A percentile compares a stretch with the other conserved stretches of the same genome.
Evolutionary conservation across 2,329 filamentous ascomycete species (phyloP).

Genomic region (Epichloe brachyelytri): DNA sequence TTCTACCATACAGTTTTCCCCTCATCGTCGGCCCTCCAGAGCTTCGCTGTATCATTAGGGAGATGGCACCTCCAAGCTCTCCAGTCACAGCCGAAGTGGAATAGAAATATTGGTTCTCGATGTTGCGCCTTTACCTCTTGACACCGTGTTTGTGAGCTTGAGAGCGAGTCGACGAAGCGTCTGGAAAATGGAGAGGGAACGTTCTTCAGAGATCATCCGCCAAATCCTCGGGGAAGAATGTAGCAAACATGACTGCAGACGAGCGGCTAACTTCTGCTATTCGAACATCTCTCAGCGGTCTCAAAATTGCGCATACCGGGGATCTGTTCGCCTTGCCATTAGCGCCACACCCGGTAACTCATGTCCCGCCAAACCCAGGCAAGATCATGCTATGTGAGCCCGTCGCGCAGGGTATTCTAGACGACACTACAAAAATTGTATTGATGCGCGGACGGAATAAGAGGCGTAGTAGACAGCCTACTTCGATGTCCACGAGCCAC

Average conservation of each 20-base stretch:
- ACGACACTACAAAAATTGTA: constrained; percentile 70
- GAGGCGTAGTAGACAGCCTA: constrained; percentile 36
- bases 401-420: constrained; percentile 73
- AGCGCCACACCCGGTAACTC: constrained; percentile 73
- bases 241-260: constrained; percentile 29
- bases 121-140: constrained; percentile 64
- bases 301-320: constrained; percentile 70
- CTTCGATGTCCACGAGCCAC: constrained; percentile 28
- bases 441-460: constrained; percentile 51
- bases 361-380: constrained; percentile 70
- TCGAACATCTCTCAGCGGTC: constrained; percentile 57
- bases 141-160: constrained; percentile 76
- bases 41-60: constrained; percentile 61
- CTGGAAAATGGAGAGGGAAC: constrained; percentile 73
- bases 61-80: constrained; percentile 60
- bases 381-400: constrained; percentile 91
- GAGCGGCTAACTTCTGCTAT: constrained; percentile 53
- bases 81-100: constrained; percentile 57
- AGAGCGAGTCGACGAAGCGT: constrained; percentile 65
- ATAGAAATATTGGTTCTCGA: constrained; percentile 79
- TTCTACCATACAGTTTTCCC: constrained; percentile 70
- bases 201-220: constrained; percentile 56
- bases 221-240: constrained; percentile 24
- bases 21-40: constrained; percentile 59
- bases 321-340: constrained; percentile 69